Percentiles rank a stretch among this genome's conserved stretches.
Conservation (phyloP, 192 early-diverging fungal species). For the Backusella psychrophila region DNA sequence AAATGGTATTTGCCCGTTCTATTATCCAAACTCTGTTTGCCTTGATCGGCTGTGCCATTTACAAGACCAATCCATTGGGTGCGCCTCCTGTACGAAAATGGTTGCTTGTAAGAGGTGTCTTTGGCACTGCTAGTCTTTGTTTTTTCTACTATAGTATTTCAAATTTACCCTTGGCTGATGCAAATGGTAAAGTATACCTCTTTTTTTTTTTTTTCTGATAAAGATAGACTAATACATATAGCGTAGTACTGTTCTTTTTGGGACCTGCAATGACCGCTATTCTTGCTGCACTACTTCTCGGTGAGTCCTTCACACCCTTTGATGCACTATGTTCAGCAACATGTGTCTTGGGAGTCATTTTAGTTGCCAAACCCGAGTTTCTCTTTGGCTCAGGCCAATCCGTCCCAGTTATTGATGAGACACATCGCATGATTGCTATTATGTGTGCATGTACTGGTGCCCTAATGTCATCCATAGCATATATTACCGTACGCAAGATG, state of each 20-base stretch:
- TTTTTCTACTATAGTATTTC: slow-evolving; percentile 72
- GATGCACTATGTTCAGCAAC: slow-evolving; percentile 52
- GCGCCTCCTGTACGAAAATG: slow-evolving; percentile 42
- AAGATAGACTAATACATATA: not conserved
- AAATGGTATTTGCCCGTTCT: slow-evolving; percentile 76
- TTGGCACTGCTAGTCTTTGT: slow-evolving; percentile 63
- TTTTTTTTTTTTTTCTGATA: not conserved
- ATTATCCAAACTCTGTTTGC: slow-evolving; percentile 62
- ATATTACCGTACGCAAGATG: slow-evolving; percentile 69
- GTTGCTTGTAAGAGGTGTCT: slow-evolving; percentile 61
- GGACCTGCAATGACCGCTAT: slow-evolving; percentile 75
- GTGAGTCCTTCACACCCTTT: slow-evolving; percentile 59
- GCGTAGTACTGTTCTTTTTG: slow-evolving; percentile 66
- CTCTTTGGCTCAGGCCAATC: slow-evolving; percentile 23
- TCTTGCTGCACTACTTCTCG: slow-evolving; percentile 55
- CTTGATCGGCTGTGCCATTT: slow-evolving; percentile 48
- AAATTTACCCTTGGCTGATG: slow-evolving; percentile 67
- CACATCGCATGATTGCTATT: slow-evolving; percentile 35
- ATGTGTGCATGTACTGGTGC: slow-evolving; percentile 55
- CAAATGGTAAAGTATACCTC: slow-evolving; percentile 43
- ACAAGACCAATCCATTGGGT: slow-evolving; percentile 55
- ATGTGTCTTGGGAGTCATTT: slow-evolving; percentile 60
- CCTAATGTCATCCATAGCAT: slow-evolving; percentile 57
- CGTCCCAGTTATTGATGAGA: not conserved
- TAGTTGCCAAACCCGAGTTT: slow-evolving; percentile 59